Evolutionary conservation across 1,139 yeast species (phyloP).

Genomic region (Dujonia santamariae): DNA sequence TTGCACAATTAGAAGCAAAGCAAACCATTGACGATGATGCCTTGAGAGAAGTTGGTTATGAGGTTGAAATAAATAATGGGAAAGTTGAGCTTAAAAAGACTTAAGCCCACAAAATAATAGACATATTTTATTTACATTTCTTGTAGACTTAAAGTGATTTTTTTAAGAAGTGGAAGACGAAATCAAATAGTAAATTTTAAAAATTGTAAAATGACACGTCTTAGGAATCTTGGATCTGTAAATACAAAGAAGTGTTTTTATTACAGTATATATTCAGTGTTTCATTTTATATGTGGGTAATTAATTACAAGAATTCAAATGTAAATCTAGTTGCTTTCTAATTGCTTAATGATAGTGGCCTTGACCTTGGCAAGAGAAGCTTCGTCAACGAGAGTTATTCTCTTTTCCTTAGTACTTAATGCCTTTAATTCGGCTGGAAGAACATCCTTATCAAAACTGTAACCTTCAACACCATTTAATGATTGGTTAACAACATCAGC

Average conservation of each 20-base stretch:
- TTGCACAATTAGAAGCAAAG: conserved; percentile 49
- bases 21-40: conserved; percentile 30
- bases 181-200: too few relatives aligned
- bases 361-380: conserved; percentile 75
- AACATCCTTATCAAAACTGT: conserved; percentile 83
- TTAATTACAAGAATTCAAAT: too few relatives aligned
- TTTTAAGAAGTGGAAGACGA: too few relatives aligned
- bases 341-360: conserved; percentile 66
- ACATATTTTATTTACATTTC: too few relatives aligned
- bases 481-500: conserved; percentile 93
- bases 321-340: too few relatives aligned
- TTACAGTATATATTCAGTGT: too few relatives aligned
- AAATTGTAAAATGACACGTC: too few relatives aligned
- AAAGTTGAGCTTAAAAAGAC: conserved; percentile 22
- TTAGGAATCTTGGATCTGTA: too few relatives aligned
- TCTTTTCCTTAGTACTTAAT: conserved; percentile 68
- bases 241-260: too few relatives aligned
- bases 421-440: conserved; percentile 83
- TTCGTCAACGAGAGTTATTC: conserved; percentile 70
- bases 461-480: conserved; percentile 59
- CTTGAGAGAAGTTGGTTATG: conserved; percentile 39
- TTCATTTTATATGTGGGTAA: too few relatives aligned
- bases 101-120: too few relatives aligned
- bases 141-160: too few relatives aligned
- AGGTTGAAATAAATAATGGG: conserved; percentile 36